Evolutionary conservation across 2,329 filamentous ascomycete genomes (phyloP), one percentile per base, ranked within the genome.

Genomic region (Coleophoma eucalyptorum): DNA sequence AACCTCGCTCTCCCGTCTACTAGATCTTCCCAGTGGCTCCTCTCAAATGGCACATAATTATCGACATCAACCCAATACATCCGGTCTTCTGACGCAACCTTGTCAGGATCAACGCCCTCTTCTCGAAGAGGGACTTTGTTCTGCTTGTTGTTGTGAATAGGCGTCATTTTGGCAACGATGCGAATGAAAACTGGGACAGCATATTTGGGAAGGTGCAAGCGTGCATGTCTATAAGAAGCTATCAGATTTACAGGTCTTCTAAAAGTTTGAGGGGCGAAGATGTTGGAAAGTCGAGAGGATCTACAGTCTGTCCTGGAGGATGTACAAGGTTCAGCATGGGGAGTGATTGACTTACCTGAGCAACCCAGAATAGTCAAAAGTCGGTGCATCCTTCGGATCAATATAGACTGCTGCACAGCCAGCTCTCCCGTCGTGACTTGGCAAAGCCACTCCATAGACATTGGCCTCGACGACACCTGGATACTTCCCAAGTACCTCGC

Each of bases 91-190:
- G 57, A 57, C 19, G 68, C 62, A 4, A 75, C 69, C 61, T 74
- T 74, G 20, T 67, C 66, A 2, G 80, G 77, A 63, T 89, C 79
- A 13, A 88, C 78, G 0, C 86, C 86, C 55, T 88, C 84, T 43
- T 80, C 78, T 60, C 85, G 76, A 43, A 90, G 69, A 0, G 83
- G 83, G 2, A 84, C 78, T 65, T 92, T 92, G 63, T 90, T 89
- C 68, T 90, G 87, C 70, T 92, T 92, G 65, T 90, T 87, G 60
- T 90, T 92, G 63, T 88, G 84, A 59, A 83, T 86, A 5, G 84
- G 79, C 21, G 76, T 80, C 50, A 78, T 74, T 34, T 72, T 72
- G 40, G 76, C 69, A 19, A 87, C 76, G 16, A 89, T 67, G 1
- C 87, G 74, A 40, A 91, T 60, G 69, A 92, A 92, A 2, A 90